Evolutionary conservation across 768 basidiomycete genomes (phyloP).

Genomic region (Solioccasus polychromus): DNA sequence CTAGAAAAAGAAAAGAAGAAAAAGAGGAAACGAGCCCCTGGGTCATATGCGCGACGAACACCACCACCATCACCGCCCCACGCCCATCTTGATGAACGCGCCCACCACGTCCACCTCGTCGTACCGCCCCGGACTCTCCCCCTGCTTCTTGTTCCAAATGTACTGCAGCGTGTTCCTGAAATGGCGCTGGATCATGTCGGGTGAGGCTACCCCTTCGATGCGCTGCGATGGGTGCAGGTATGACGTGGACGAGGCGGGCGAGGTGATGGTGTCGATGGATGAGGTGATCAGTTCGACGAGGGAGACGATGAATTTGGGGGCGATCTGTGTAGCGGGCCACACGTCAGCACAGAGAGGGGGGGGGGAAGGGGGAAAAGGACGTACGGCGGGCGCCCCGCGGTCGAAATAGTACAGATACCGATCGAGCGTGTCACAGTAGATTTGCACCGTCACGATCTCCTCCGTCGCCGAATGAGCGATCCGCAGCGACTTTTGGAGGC

Average conservation of each 20-base stretch:
- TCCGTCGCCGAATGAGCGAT: constrained; percentile 97
- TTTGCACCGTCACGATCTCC: constrained; percentile 93
- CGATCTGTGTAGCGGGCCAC: constrained; percentile 52
- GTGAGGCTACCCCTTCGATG: constrained; percentile 88
- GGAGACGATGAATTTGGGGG: constrained; percentile 94
- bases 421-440: constrained; percentile 95
- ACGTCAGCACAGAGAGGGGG: not conserved
- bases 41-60: too few species aligned
- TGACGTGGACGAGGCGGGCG: constrained; percentile 40
- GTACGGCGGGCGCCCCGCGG: constrained; percentile 84
- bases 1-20: too few species aligned
- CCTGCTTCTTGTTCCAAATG: constrained; percentile 72
- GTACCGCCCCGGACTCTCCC: constrained; percentile 49
- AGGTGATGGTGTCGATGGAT: constrained; percentile 88
- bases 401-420: constrained; percentile 97
- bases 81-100: constrained; percentile 86
- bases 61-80: constrained; percentile 47
- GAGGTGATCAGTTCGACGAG: constrained; percentile 94
- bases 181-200: constrained; percentile 91
- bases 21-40: too few species aligned
- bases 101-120: constrained; percentile 88
- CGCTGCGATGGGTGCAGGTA: constrained; percentile 88
- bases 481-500: constrained; percentile 92
- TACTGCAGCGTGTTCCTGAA: constrained; percentile 88
- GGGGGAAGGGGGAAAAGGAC: constrained; percentile 25